phyloP scores from a whole-genome alignment of 257 asterid genomes.

The Penstemon newberryi region DNA sequence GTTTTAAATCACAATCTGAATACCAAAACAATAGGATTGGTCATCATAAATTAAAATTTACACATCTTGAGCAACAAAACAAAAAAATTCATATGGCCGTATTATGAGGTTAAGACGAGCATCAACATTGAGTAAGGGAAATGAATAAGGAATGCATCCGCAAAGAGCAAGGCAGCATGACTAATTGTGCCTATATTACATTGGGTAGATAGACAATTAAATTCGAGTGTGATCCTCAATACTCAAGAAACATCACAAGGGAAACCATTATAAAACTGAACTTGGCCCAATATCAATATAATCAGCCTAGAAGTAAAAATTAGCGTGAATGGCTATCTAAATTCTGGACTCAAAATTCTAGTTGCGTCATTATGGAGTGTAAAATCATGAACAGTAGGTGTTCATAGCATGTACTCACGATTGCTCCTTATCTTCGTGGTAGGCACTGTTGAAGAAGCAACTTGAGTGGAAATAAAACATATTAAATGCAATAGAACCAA shows the following conservation, averaged over 20 bases:
- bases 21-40: neutral
- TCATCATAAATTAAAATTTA: neutral
- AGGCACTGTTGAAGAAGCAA: constrained; percentile 7
- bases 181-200: neutral
- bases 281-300: neutral
- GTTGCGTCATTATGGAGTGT: neutral
- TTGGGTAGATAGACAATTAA: neutral
- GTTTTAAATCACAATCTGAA: neutral
- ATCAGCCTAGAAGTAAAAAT: constrained; percentile 11
- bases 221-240: constrained; percentile 3
- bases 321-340: neutral
- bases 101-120: neutral
- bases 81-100: neutral
- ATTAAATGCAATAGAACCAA: neutral
- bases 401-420: neutral
- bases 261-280: neutral
- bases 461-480: no score
- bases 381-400: constrained; percentile 3
- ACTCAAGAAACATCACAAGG: neutral
- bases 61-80: constrained; percentile 15
- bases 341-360: neutral
- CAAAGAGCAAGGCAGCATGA: constrained; percentile 21
- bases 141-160: constrained; percentile 7
- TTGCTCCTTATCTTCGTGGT: constrained; percentile 6
- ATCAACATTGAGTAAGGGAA: neutral